These are phyloP conservation scores for Coemansia erecta DNA, from an alignment of 192 early-diverging fungal species.

Conservation along the genomic window DNA sequence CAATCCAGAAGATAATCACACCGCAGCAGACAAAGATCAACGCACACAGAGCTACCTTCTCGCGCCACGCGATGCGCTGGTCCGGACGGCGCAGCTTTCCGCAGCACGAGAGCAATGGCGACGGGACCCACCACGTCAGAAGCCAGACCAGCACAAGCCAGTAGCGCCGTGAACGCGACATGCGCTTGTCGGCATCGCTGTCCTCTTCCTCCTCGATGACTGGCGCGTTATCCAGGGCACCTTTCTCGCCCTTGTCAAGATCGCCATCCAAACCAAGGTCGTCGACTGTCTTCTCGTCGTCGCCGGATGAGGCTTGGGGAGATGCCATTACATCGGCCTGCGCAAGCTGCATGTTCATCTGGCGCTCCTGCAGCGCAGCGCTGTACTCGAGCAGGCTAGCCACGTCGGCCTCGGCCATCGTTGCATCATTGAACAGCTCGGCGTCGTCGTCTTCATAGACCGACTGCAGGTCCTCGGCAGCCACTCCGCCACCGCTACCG, in stretches of 20 bases:
- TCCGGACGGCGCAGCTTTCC: constrained; percentile 75
- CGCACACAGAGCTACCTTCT: constrained; percentile 88
- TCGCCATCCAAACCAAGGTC: constrained; percentile 25
- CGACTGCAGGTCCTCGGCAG: constrained; percentile 51
- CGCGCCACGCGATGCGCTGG: constrained; percentile 92
- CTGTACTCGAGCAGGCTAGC: constrained; percentile 49
- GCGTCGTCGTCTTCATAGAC: constrained; percentile 48
- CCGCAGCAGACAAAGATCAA: constrained; percentile 75
- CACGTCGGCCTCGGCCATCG: constrained; percentile 36
- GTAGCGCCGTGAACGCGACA: constrained; percentile 50
- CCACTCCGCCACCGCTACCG: constrained; percentile 5
- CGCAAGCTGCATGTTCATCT: constrained; percentile 23
- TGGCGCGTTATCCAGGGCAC: constrained; percentile 20
- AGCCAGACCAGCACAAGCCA: constrained; percentile 85
- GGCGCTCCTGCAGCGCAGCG: constrained; percentile 43
- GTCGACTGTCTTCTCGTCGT: constrained; percentile 46
- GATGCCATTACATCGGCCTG: constrained; percentile 13
- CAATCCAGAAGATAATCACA: constrained; percentile 83
- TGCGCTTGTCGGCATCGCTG: constrained; percentile 33
- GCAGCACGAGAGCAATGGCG: constrained; percentile 62
- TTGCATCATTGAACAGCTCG: constrained; percentile 42
- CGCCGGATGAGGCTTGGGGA: constrained; percentile 10
- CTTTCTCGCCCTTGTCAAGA: constrained; percentile 46
- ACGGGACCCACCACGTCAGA: constrained; percentile 76
- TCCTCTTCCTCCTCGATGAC: constrained; percentile 55